Evolutionary conservation across 805 yeast genomes (phyloP).

Genomic region (Yamadazyma laniorum): DNA sequence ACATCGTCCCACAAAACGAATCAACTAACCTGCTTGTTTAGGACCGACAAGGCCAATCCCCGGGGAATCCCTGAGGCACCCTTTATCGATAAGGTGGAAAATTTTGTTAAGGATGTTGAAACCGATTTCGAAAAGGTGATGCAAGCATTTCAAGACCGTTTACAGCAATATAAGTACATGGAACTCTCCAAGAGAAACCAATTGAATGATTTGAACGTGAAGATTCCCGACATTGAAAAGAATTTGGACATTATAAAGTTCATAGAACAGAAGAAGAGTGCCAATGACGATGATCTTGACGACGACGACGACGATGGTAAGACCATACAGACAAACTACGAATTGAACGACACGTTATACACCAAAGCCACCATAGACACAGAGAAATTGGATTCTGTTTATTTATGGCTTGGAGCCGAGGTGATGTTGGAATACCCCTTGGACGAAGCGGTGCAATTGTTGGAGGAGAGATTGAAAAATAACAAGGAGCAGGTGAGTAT

Average conservation of each 20-base stretch:
- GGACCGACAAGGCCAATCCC: slow-evolving; percentile 69
- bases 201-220: slow-evolving; percentile 52
- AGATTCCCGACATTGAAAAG: slow-evolving; percentile 90
- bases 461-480: slow-evolving; percentile 57
- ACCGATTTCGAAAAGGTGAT: slow-evolving; percentile 67
- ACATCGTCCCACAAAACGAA: neutral
- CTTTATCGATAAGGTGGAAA: slow-evolving; percentile 81
- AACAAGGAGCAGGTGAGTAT: slow-evolving; percentile 58
- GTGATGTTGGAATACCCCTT: slow-evolving; percentile 94
- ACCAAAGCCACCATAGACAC: slow-evolving; percentile 74
- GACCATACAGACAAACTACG: slow-evolving; percentile 70
- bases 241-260: slow-evolving; percentile 72
- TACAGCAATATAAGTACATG: slow-evolving; percentile 91
- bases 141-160: slow-evolving; percentile 76
- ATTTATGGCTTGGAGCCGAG: slow-evolving; percentile 97
- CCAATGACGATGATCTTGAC: slow-evolving; percentile 26
- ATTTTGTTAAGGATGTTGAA: slow-evolving; percentile 61
- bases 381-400: slow-evolving; percentile 57
- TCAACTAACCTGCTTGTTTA: slow-evolving; percentile 15
- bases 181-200: slow-evolving; percentile 54
- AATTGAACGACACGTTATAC: slow-evolving; percentile 87
- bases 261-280: slow-evolving; percentile 48
- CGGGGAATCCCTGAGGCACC: slow-evolving; percentile 98
- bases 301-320: slow-evolving; percentile 24
- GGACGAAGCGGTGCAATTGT: slow-evolving; percentile 77